Evolutionary conservation across 2,329 filamentous ascomycete genomes (phyloP), one percentile per base, ranked within the genome.

Genomic region (Fusarium longipes): DNA sequence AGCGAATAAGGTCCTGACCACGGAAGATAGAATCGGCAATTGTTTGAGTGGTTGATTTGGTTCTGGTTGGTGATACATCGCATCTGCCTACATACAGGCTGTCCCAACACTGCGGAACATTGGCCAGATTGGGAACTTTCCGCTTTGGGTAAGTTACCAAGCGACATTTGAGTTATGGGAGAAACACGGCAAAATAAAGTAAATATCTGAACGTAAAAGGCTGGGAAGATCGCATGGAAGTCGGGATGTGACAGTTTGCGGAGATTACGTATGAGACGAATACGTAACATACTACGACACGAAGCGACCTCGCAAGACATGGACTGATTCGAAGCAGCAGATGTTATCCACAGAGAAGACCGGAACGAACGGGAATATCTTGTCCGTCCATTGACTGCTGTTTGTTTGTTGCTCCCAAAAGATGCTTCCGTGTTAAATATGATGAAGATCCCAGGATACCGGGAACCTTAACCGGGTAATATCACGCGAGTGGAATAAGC

Each of bases 241-340:
- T 54, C 36, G 24, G 36, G 53, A 59, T 32, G 49, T 65, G 52
- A 54, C 54, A 29, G n/a, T 27, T 29, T 40, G 53, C 49, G 64
- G 65, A 67, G 58, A 68, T 67, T 65, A 27, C 64, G 35, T 48
- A 33, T 43, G 50, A 62, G 56, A 42, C 32, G 40, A 38, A 65
- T 49, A 67, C 57, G 64, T 67, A 59, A 63, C 40, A 43, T 43
- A 9, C 7, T 48, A 27, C 48, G 22, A 25, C 32, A 35, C 32
- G 45, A 49, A 27, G 30, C 11, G 22, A 36, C 5, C 32, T 49
- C 45, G 45, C 45, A 49, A 49, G 32, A 18, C 11, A 18, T 43
- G 54, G 27, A 53, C 38, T 33, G 30, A 39, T 44, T 27, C 18
- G 45, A 60, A 39, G 63, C 59, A 61, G 42, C 59, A 61, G 42